Evolutionary conservation across 108 stramenopile species (phyloP), one percentile per base, ranked within the genome.

Genomic region (Aurantiochytrium sp.): DNA sequence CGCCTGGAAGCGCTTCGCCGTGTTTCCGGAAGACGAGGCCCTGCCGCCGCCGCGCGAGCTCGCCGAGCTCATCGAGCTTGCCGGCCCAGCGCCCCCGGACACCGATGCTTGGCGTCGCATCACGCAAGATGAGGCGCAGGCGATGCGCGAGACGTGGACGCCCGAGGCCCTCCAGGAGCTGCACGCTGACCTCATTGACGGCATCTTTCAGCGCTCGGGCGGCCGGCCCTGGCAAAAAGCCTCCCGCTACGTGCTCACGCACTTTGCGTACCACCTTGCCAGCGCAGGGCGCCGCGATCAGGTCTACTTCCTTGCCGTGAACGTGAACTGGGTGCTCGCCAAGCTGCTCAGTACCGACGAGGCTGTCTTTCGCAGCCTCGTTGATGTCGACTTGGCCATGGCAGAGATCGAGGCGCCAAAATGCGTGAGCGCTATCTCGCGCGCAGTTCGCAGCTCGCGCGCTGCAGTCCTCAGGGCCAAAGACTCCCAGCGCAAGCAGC

Each of bases 241-340:
- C 73, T 41, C 45, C 17, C 1, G 19, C 6, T 81, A 81, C 73
- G 45, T 81, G 39, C 45, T 81, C 8, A 24, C 21, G 24, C 39
- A 81, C 45, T 48, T 81, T n/a, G 73, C 73, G 24, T 17, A 19
- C 24, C 73, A 81, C 45, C 6, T 48, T 6, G 42, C 12, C 2
- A 0, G 6, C 19, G 73, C 42, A 12, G 45, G 39, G 8, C 42
- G 45, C 21, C 42, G 30, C 0, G 39, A 6, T 30, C 39, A 48
- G n/a, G 73, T 48, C 0, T 48, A 81, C 73, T 48, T 48, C 12
- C 73, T 81, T 2, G 30, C 39, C 6, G 39, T 81, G 39, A 81
- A 81, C 45, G 45, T 81, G 6, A 81, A 81, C 45, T 81, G 73
- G 73, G 73, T 81, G 45, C 73, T 81, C 19, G 45, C 42, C 21